Percentiles rank a stretch among this genome's conserved stretches.
Evolutionary conservation across 2,329 filamentous ascomycete species (phyloP).

Genomic region (Aspergillus novofumigatus): DNA sequence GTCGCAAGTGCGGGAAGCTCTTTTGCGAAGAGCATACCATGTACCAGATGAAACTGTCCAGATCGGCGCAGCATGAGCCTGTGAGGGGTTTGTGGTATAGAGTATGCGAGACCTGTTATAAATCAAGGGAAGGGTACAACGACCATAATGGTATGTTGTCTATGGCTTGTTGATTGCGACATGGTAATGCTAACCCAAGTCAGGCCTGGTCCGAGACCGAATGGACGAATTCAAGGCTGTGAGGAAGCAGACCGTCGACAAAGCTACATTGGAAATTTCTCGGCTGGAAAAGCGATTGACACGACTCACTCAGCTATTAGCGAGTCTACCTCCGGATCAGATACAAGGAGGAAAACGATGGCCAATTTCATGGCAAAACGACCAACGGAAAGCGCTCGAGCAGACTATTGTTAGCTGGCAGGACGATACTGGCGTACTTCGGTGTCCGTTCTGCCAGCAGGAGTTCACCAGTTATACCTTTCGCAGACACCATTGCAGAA

Average conservation of each 20-base stretch:
- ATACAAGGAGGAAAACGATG: constrained; percentile 45
- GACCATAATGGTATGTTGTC: constrained; percentile 63
- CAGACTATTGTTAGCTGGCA: constrained; percentile 95
- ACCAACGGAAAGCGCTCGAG: constrained; percentile 74
- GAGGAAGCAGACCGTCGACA: constrained; percentile 75
- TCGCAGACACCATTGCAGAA: constrained; percentile 86
- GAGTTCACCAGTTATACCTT: constrained; percentile 93
- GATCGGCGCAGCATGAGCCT: constrained; percentile 84
- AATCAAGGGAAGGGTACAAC: constrained; percentile 92
- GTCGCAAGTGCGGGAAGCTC: constrained; percentile 82
- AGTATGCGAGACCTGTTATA: constrained; percentile 99
- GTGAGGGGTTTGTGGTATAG: constrained; percentile 87
- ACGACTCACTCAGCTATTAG: constrained; percentile 79
- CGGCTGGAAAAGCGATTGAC: constrained; percentile 88
- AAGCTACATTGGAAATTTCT: constrained; percentile 81
- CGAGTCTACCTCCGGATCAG: constrained; percentile 67
- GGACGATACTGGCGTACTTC: constrained; percentile 73
- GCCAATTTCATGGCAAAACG: constrained; percentile 63
- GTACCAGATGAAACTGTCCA: constrained; percentile 98
- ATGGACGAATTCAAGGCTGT: constrained; percentile 65
- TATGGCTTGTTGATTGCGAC: background rate
- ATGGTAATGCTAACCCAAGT: constrained; percentile 5
- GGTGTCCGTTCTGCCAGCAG: constrained; percentile 93
- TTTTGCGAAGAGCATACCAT: constrained; percentile 98
- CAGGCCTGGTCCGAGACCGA: constrained; percentile 65